Evolutionary conservation across 345 rosid genomes (phyloP).

Genomic region (Nasturtium officinale): DNA sequence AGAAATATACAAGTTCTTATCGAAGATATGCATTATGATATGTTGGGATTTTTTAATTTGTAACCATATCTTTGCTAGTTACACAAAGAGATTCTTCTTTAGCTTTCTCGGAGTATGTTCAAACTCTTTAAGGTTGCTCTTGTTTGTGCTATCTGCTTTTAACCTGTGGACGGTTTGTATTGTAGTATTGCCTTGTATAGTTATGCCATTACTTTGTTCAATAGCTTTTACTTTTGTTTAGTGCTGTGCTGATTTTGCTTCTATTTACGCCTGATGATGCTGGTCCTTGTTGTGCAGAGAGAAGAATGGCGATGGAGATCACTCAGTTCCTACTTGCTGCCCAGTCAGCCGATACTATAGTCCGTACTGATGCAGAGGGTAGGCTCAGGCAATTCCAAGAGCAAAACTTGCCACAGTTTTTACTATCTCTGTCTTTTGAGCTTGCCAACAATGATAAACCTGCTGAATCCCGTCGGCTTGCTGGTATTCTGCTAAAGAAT

Average conservation of each 20-base stretch:
- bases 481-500: conserved; percentile 92
- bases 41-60: no score
- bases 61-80: no score
- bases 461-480: conserved; percentile 76
- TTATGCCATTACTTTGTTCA: background rate
- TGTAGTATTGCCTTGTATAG: background rate
- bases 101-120: no score
- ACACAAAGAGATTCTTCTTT: no score
- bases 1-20: no score
- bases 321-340: conserved; percentile 83
- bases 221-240: background rate
- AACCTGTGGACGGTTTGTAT: no score
- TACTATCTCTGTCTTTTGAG: conserved; percentile 77
- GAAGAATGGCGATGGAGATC: conserved; percentile 83
- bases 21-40: no score
- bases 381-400: conserved; percentile 76
- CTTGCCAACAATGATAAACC: conserved; percentile 82
- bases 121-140: background rate
- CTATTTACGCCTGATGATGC: background rate
- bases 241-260: background rate
- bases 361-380: conserved; percentile 79
- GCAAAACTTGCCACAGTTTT: conserved; percentile 72
- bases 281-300: conserved; percentile 39
- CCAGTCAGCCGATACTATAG: conserved; percentile 72
- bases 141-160: background rate